Evolutionary conservation across 2,329 filamentous ascomycete genomes (phyloP), one percentile per base, ranked within the genome.

Genomic region (Venturia aucupariae): DNA sequence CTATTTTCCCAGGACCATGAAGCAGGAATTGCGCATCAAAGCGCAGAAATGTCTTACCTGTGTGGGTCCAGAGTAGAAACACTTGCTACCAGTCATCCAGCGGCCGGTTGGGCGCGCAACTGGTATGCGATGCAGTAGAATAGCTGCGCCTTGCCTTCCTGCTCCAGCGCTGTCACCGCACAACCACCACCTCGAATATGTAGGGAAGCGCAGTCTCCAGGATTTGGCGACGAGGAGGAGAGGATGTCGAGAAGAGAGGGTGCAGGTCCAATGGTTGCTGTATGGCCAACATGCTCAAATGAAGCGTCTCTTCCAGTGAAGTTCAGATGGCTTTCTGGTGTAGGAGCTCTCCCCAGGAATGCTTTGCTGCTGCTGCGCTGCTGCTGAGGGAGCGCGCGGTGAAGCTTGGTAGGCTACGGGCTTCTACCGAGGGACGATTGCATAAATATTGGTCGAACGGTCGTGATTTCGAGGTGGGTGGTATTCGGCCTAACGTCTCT

Each of bases 391-490:
- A 30, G 13, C 15, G 7, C 19, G 51, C 51, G 51, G 51, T 57
- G 51, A 57, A 57, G n/a, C 30, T 57, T 57, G 51, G 51, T 57
- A 57, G 51, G 30, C 51, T 57, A 57, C 51, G 51, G 51, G 51
- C 51, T 35, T 35, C 30, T 35, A 35, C 51, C 51, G n/a, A 35
- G 3, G 51, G 51, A 57, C 10, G 30, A 35, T 35, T 57, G 51
- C 51, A 57, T 35, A 35, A n/a, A 35, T 15, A 22, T 35, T 57
- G 51, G 27, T 32, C 51, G 51, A n/a, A 57, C n/a, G n/a, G n/a
- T n/a, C n/a, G n/a, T n/a, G n/a, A n/a, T n/a, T n/a, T n/a, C n/a
- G n/a, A n/a, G n/a, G n/a, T n/a, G n/a, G n/a, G n/a, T n/a, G n/a
- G n/a, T n/a, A n/a, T n/a, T n/a, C n/a, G n/a, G n/a, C n/a, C n/a